phyloP scores from a whole-genome alignment of 148 eudicot genomes.

The Heliamphora exappendiculata region DNA sequence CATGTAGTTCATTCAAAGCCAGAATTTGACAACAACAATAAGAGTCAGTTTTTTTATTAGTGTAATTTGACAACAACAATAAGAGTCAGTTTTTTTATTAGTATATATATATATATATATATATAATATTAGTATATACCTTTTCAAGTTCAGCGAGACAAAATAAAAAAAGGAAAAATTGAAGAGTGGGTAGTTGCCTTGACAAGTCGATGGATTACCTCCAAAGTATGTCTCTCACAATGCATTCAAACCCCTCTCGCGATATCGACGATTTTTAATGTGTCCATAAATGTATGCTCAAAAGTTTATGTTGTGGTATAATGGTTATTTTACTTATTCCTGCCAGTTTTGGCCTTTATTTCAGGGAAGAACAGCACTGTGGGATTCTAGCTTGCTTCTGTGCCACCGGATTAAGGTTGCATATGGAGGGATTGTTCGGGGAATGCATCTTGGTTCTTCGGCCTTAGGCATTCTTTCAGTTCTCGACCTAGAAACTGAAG shows the following conservation, averaged over 20 bases:
- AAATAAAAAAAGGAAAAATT: not conserved
- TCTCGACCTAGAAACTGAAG: conserved; percentile 60
- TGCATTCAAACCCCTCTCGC: not conserved
- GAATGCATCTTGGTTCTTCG: conserved; percentile 85
- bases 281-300: not conserved
- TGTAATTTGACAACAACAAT: not conserved
- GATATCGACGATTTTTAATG: not conserved
- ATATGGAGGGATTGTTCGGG: conserved; percentile 71
- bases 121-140: too few relatives aligned
- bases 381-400: conserved; percentile 87
- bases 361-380: conserved; percentile 92
- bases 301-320: not conserved
- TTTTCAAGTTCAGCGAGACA: not conserved
- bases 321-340: not conserved
- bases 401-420: conserved; percentile 63
- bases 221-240: not conserved
- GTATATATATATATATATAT: too few relatives aligned
- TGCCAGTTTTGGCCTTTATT: conserved; percentile 16
- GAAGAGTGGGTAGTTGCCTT: not conserved
- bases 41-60: too few relatives aligned
- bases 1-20: not conserved
- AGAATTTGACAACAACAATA: not conserved
- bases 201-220: not conserved
- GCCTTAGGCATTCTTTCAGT: conserved; percentile 73
- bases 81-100: too few relatives aligned